A percentile compares a stretch with the other conserved stretches of the same genome.
Evolutionary conservation across 768 basidiomycete genomes (phyloP).

Genomic region (Macrocybe gigantea): DNA sequence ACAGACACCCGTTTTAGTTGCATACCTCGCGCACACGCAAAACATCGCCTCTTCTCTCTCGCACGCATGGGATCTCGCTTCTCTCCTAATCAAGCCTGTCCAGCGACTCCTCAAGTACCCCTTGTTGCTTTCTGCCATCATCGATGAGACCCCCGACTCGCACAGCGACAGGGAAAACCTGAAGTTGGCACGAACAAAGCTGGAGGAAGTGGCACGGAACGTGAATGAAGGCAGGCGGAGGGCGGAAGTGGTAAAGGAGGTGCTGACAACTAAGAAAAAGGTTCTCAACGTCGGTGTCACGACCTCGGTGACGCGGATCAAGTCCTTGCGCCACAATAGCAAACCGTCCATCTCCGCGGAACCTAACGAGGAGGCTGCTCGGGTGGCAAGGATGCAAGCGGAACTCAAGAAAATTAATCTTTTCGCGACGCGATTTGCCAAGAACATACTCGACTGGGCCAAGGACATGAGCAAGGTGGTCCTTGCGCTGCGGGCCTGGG

Average conservation of each 20-base stretch:
- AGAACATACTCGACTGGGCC: constrained; percentile 60
- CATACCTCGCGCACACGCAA: constrained; percentile 64
- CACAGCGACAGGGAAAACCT: constrained; percentile 65
- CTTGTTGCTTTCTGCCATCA: constrained; percentile 72
- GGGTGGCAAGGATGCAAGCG: constrained; percentile 48
- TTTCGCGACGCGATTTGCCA: constrained; percentile 59
- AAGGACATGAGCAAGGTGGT: constrained; percentile 43
- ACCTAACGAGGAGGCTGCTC: constrained; percentile 36
- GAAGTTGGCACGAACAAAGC: constrained; percentile 42
- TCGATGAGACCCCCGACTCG: constrained; percentile 64
- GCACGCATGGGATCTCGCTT: constrained; percentile 89
- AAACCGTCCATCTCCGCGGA: constrained; percentile 7
- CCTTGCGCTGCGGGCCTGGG: constrained; percentile 52
- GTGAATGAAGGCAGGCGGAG: constrained; percentile 77
- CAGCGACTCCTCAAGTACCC: constrained; percentile 95
- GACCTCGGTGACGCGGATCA: constrained; percentile 47
- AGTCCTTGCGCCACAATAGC: not conserved
- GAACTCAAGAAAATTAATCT: constrained; percentile 51
- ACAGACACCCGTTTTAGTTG: constrained; percentile 50
- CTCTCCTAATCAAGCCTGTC: constrained; percentile 95
- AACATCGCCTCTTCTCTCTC: constrained; percentile 65
- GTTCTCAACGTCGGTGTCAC: constrained; percentile 36
- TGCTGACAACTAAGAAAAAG: constrained; percentile 44
- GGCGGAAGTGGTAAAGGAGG: constrained; percentile 75
- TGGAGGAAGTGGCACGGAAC: constrained; percentile 69